These are phyloP conservation scores for Diutina scorzettiae DNA, from an alignment of 1,139 yeast species.

Conservation along the genomic window DNA sequence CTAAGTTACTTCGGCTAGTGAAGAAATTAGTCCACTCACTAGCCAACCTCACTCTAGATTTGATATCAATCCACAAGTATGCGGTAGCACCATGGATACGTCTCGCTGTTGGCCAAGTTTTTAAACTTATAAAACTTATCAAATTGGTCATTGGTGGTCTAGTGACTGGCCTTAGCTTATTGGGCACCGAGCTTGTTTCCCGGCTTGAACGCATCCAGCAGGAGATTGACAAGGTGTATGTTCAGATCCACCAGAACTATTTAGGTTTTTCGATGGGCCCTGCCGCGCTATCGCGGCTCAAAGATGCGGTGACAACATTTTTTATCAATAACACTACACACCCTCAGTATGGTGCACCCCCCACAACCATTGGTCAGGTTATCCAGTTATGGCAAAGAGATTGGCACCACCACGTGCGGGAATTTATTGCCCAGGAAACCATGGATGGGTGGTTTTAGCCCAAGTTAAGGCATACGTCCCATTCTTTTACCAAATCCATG, in stretches of 20 bases:
- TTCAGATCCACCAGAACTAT: background rate
- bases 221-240: background rate
- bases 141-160: background rate
- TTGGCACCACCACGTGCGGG: background rate
- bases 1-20: slow-evolving; percentile 32
- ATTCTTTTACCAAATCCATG: slow-evolving; percentile 42
- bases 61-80: background rate
- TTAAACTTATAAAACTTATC: background rate
- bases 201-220: background rate
- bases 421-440: background rate
- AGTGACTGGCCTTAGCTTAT: background rate
- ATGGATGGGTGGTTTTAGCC: slow-evolving; percentile 12
- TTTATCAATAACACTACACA: background rate
- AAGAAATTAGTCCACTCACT: slow-evolving; percentile 30
- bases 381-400: background rate
- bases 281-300: background rate
- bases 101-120: slow-evolving; percentile 1
- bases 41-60: background rate
- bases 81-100: background rate
- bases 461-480: slow-evolving; percentile 35
- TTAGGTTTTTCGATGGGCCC: background rate
- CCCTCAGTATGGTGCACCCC: background rate
- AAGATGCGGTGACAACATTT: background rate
- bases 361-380: background rate
- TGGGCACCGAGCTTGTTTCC: background rate